Base-by-base conservation (phyloP, 257 asterid genomes). In the Vinca minor region DNA sequence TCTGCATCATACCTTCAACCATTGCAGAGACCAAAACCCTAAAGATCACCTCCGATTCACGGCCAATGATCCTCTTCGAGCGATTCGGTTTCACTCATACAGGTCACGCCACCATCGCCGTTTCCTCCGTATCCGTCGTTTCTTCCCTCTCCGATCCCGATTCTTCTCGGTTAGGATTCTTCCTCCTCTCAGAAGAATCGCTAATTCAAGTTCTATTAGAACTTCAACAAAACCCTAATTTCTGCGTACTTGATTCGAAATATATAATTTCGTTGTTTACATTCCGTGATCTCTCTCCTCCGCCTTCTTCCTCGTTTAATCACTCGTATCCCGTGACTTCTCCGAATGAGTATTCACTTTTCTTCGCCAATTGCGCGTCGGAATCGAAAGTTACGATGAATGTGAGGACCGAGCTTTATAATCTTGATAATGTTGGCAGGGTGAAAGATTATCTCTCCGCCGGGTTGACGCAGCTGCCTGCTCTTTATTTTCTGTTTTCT, bases 61-160 rank as follows among this genome's bases (percentile, higher is more conserved):
- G 96, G 54, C 76, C 97, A 13, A 84, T 93, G 91, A 93, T 93
- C 71, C 86, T 89, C 66, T 88, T 93, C 72, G 96, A 89, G 32
- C 91, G 93, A 25, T 93, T 89, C 70, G 98, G 96, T 21, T 93
- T 93, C 79, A 93, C 96, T 35, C 96, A 84, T 76, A 83, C 97
- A 23, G 97, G 98, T 29, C 95, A 76, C 63, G 88, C 83, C 48
- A 59, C 78, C 67, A 78, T 89, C 76, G 0, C 85, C 67, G 91
- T 89, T 68, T 82, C 95, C 25, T 71, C 87, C 56, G 98, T 89
- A 0, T 79, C 91, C 65, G 98, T 89, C 12, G 56, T 66, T 63
- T 79, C 97, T 45, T 1, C 74, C 29, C 71, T 77, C 49, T 67
- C 88, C 48, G 34, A 81, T 1, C 67, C 86, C 17, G 94, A 93